Conservation (phyloP, 768 basidiomycete species). For the Royoungia palumana region DNA sequence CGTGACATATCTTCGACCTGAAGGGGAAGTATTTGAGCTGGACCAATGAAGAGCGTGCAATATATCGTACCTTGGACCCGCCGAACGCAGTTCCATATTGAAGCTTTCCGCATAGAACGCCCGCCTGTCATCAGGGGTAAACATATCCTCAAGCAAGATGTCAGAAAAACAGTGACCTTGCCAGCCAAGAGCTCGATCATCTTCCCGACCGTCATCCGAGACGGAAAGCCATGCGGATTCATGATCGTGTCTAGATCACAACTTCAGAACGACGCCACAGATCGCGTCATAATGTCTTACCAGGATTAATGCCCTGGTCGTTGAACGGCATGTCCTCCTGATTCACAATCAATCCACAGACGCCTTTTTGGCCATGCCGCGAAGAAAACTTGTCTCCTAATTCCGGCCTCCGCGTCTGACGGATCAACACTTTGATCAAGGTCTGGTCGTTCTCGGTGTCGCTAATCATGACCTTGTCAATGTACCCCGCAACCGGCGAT, state of each 20-base stretch:
- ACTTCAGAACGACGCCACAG: conserved; percentile 10
- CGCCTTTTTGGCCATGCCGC: conserved; percentile 97
- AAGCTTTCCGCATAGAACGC: conserved; percentile 83
- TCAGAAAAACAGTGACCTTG: conserved; percentile 52
- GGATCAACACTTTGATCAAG: conserved; percentile 93
- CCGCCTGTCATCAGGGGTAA: conserved; percentile 54
- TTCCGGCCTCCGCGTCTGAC: conserved; percentile 95
- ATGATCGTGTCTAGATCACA: conserved; percentile 85
- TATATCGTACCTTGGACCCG: conserved; percentile 75
- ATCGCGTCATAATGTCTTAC: conserved; percentile 38
- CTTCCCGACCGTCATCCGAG: conserved; percentile 99
- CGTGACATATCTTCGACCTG: conserved; percentile 98
- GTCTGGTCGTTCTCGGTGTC: conserved; percentile 97
- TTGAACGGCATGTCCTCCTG: conserved; percentile 99
- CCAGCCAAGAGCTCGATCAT: conserved; percentile 98
- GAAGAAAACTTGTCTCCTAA: conserved; percentile 99
- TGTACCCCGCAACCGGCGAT: conserved; percentile 86
- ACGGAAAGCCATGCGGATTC: conserved; percentile 99
- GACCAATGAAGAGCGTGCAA: not conserved
- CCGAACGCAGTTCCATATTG: conserved; percentile 97
- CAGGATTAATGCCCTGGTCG: conserved; percentile 92
- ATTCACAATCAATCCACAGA: conserved; percentile 97
- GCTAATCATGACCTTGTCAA: conserved; percentile 97
- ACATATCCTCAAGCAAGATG: not conserved
- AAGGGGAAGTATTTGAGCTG: conserved; percentile 7